Conservation (phyloP, 306 rosid species). For the Pterocarpus macrocarpus region DNA sequence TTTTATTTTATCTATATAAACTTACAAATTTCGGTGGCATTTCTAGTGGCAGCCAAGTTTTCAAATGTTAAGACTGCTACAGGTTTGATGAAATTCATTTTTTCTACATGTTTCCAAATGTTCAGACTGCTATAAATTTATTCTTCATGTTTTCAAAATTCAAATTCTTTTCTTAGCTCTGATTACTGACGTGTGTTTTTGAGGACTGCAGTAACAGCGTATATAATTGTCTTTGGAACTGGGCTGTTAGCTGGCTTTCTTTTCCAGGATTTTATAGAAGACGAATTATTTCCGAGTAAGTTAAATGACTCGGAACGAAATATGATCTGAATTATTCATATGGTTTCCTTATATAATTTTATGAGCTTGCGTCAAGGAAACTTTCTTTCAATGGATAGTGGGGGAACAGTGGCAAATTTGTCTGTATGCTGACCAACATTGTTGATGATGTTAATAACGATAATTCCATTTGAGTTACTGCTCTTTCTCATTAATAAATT, state of each 20-base stretch:
- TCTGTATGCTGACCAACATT: neutral
- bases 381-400: constrained; percentile 16
- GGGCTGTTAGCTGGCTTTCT: constrained; percentile 82
- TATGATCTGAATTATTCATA: constrained; percentile 14
- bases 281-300: constrained; percentile 79
- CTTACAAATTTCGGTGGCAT: constrained; percentile 81
- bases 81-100: constrained; percentile 63
- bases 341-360: constrained; percentile 25
- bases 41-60: constrained; percentile 73
- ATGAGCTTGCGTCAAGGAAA: constrained; percentile 7
- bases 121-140: neutral
- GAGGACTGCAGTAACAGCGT: constrained; percentile 65
- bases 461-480: neutral
- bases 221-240: constrained; percentile 79
- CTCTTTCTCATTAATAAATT: constrained; percentile 1
- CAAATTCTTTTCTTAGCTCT: constrained; percentile 27
- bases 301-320: constrained; percentile 37
- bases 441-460: constrained; percentile 1
- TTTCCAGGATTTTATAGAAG: constrained; percentile 65
- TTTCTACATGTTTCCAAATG: neutral
- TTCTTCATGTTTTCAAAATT: neutral
- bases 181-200: constrained; percentile 45
- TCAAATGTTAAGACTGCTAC: constrained; percentile 77
- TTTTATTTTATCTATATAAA: constrained; percentile 82
- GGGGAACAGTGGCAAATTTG: neutral